Evolutionary conservation across 2,329 filamentous ascomycete genomes (phyloP).

Genomic region (Aspergillus tubingensis): DNA sequence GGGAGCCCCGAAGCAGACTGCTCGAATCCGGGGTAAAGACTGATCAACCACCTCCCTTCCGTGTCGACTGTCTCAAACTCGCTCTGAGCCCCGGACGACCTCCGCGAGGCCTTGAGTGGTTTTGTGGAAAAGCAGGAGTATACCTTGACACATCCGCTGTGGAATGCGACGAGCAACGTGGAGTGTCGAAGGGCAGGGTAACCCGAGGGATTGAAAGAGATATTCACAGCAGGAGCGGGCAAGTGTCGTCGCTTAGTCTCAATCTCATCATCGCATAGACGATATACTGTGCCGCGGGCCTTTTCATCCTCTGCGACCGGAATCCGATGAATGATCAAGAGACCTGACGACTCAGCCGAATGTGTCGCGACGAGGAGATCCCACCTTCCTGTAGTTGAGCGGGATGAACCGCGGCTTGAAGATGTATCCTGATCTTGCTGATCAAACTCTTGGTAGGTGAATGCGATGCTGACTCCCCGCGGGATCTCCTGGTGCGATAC

Average conservation of each 20-base stretch:
- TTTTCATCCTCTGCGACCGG: constrained; percentile 34
- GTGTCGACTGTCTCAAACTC: constrained; percentile 36
- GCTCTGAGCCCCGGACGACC: constrained; percentile 32
- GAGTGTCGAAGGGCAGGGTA: constrained; percentile 57
- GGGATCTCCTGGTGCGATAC: constrained; percentile 55
- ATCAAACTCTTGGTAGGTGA: constrained; percentile 46
- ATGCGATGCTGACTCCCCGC: constrained; percentile 55
- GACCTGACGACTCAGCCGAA: constrained; percentile 47
- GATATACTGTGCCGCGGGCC: constrained; percentile 22
- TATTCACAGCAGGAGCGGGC: constrained; percentile 51
- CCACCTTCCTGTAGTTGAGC: constrained; percentile 34
- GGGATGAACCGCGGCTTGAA: constrained; percentile 24
- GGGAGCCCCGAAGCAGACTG: constrained; percentile 30
- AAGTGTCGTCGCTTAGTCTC: constrained; percentile 52
- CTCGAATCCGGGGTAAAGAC: constrained; percentile 46
- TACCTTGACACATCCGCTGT: constrained; percentile 58
- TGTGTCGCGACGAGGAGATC: constrained; percentile 50
- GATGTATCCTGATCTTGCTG: constrained; percentile 33
- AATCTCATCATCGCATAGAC: constrained; percentile 39
- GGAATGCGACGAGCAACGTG: constrained; percentile 57
- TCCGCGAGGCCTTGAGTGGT: constrained; percentile 27
- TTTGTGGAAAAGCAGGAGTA: constrained; percentile 55
- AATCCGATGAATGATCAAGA: constrained; percentile 49
- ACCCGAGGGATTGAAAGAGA: constrained; percentile 57
- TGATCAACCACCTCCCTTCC: constrained; percentile 48